phyloP scores from a whole-genome alignment of 169 alveolate species.

The Plasmodium vivax region DNA sequence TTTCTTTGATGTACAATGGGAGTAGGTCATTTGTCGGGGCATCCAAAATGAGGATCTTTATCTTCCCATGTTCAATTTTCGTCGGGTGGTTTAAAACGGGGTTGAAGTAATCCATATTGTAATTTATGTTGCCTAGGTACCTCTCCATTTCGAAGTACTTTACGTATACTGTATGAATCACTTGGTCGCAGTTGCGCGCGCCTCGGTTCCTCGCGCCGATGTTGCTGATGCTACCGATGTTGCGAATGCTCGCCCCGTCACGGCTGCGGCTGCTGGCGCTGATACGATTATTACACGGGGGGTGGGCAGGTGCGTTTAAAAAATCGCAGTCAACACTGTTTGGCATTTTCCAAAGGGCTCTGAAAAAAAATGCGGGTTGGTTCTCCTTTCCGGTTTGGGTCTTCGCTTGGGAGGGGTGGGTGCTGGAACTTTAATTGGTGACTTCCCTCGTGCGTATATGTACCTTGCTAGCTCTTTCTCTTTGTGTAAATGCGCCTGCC shows the following conservation, averaged over 20 bases:
- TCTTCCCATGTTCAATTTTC: slow-evolving; percentile 86
- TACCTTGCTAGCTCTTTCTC: neutral
- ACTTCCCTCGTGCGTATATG: neutral
- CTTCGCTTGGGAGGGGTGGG: neutral
- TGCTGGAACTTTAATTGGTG: neutral
- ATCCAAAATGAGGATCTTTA: slow-evolving; percentile 89
- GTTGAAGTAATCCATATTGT: slow-evolving; percentile 57
- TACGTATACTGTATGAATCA: slow-evolving; percentile 8
- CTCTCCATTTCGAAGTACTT: slow-evolving; percentile 46
- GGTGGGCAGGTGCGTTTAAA: neutral
- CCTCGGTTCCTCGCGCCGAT: neutral
- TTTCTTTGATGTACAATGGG: slow-evolving; percentile 85
- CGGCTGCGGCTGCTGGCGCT: neutral
- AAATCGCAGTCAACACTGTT: neutral
- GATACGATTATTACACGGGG: slow-evolving; percentile 1
- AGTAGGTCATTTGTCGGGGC: slow-evolving; percentile 91
- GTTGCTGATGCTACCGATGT: neutral
- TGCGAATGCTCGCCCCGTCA: neutral
- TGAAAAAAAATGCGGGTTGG: neutral
- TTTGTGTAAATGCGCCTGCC: neutral
- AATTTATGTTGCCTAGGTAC: slow-evolving; percentile 33
- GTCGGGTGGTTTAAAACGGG: slow-evolving; percentile 90
- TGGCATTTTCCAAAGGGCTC: slow-evolving; percentile 12
- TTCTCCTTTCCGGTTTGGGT: neutral
- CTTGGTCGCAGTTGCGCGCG: neutral